Evolutionary conservation across 371 early-diverging fungal species (phyloP), one percentile per base, ranked within the genome.

Genomic region (Syncephalastrum racemosum): DNA sequence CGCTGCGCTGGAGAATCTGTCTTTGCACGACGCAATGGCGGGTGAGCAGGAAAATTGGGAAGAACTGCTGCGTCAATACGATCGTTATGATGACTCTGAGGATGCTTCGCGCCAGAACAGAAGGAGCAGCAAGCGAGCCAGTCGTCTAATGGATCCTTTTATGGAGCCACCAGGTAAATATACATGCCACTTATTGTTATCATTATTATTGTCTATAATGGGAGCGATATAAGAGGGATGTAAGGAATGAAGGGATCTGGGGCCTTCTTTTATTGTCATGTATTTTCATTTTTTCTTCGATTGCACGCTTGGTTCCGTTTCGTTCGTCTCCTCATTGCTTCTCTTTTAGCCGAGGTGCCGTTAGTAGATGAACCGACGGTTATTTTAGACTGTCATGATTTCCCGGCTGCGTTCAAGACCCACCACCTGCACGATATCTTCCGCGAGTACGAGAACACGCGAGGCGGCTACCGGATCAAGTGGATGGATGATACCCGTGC

Each of bases 401-500:
- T 82, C 55, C 78, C 83, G 20, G 54, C 75, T 20, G 59, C 76
- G 8, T 77, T 77, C 60, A 75, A 79, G 58, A 77, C 83, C 7
- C 64, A 71, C 46, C 79, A 82, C 49, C 54, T 82, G 31, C 81
- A 79, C 20, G 80, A 76, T 25, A 79, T 82, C 52, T 82, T 82
- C 58, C 67, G 75, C 16, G 63, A 73, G 20, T 82, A 66, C 31
- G 83, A 80, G 54, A 71, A 74, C 50, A 67, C 71, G 54, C 79
- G 79, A 51, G 89, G 89, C 25, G 89, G 89, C 1, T 89, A 84
- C 64, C 75, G 83, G 70, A 82, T 89, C 62, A 89, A 88, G 61
- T 89, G 89, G 89, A 67, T 89, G 49, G 80, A 83, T 60, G 87
- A 88, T 62, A 84, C 86, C 10, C 75, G 87, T 43, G 89, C 87